phyloP scores from a whole-genome alignment of 2,329 filamentous ascomycete genomes.

The Xylariaceae sp. region DNA sequence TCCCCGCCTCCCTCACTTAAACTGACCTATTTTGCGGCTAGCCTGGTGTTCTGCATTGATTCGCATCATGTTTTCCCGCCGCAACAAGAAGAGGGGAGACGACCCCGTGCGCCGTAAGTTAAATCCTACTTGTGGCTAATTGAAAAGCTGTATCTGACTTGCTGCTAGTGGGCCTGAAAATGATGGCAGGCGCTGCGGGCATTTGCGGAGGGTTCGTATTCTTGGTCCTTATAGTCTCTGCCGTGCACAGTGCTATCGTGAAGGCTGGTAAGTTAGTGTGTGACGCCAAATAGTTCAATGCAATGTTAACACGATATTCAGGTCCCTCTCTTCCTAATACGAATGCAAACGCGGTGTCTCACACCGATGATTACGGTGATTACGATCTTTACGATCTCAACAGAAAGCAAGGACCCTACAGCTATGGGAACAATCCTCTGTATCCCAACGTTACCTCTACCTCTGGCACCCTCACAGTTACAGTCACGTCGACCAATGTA shows the following conservation, averaged over 20 bases:
- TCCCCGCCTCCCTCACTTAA: no score
- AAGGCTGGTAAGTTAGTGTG: not conserved
- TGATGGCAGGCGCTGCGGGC: not conserved
- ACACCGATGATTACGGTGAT: no score
- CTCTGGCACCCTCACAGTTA: slow-evolving; percentile 10
- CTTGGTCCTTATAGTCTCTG: not conserved
- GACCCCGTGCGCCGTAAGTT: not conserved
- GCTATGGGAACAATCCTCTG: slow-evolving; percentile 10
- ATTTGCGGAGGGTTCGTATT: not conserved
- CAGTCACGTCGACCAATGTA: slow-evolving; percentile 6
- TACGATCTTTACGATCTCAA: not conserved
- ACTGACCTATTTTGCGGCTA: not conserved
- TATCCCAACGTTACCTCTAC: slow-evolving; percentile 5
- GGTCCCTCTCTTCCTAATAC: not conserved
- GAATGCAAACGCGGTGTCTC: no score
- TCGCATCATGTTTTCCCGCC: not conserved
- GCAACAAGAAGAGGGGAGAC: not conserved
- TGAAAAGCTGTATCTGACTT: not conserved
- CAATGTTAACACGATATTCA: not conserved
- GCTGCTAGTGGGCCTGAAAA: not conserved
- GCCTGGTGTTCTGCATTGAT: not conserved
- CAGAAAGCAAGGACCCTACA: slow-evolving; percentile 11
- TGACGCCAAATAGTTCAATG: not conserved
- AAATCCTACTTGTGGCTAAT: not conserved
- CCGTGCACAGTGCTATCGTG: not conserved